phyloP scores from a whole-genome alignment of 495 filamentous ascomycete species.

The Eremomyces bilateralis region DNA sequence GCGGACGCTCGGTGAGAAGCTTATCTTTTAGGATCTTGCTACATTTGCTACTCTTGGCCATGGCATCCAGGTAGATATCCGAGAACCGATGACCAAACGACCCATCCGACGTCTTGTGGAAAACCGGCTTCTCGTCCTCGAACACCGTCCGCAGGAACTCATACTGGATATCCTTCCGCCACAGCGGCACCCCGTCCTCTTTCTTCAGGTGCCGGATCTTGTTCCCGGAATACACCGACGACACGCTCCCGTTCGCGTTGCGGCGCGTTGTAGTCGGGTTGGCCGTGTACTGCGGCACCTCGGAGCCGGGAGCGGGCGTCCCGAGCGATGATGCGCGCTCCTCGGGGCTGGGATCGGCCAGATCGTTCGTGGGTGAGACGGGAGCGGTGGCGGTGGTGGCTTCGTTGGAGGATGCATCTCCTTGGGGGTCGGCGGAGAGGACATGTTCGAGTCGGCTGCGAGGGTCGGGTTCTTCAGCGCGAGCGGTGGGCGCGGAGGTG shows the following conservation, averaged over 20 bases:
- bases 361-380: too few species aligned
- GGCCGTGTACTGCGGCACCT: constrained; percentile 25
- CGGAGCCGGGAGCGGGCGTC: too few species aligned
- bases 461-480: too few species aligned
- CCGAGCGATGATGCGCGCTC: too few species aligned
- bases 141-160: constrained; percentile 86
- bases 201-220: constrained; percentile 95
- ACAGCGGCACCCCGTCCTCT: constrained; percentile 87
- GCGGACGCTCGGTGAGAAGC: constrained; percentile 73
- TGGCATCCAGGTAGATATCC: constrained; percentile 92
- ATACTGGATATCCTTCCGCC: constrained; percentile 94
- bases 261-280: constrained; percentile 38
- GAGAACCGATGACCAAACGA: constrained; percentile 66
- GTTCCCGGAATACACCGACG: constrained; percentile 59
- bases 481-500: too few species aligned
- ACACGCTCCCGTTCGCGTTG: constrained; percentile 43
- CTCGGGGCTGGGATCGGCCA: too few species aligned
- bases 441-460: too few species aligned
- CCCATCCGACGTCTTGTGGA: constrained; percentile 63
- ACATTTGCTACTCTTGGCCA: constrained; percentile 96
- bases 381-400: too few species aligned
- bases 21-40: constrained; percentile 97
- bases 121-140: constrained; percentile 61
- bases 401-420: too few species aligned
- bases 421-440: too few species aligned